These are phyloP conservation scores for Trichocladium antarcticum DNA, from an alignment of 495 filamentous ascomycete species.

Conservation along the genomic window DNA sequence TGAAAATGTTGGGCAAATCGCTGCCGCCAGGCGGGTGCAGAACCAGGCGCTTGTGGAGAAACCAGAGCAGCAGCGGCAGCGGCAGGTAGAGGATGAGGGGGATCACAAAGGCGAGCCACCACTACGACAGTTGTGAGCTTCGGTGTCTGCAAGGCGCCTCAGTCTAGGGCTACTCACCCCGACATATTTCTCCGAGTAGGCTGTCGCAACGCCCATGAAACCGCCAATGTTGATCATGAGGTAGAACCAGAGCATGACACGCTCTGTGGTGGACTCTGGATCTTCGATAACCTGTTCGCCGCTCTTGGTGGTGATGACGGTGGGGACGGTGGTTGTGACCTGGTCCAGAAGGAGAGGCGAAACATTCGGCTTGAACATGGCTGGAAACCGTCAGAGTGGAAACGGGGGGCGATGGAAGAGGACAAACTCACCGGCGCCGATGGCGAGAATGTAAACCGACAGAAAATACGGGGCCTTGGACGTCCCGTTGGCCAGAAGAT, in stretches of 20 bases:
- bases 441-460: slow-evolving; percentile 45
- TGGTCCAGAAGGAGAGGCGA: slow-evolving; percentile 52
- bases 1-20: slow-evolving; percentile 45
- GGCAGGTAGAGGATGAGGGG: slow-evolving; percentile 51
- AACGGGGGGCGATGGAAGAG: not conserved
- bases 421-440: slow-evolving; percentile 53
- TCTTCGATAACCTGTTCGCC: slow-evolving; percentile 50
- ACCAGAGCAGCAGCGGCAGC: slow-evolving; percentile 43
- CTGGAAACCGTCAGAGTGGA: too few species aligned
- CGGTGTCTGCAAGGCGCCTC: not conserved
- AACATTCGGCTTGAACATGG: slow-evolving; percentile 56
- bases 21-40: slow-evolving; percentile 43
- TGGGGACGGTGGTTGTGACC: slow-evolving; percentile 38
- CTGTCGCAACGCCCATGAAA: slow-evolving; percentile 45
- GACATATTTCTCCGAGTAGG: slow-evolving; percentile 42
- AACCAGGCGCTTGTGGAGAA: slow-evolving; percentile 42
- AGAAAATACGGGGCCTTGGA: slow-evolving; percentile 49
- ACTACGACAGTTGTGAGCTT: slow-evolving; percentile 21
- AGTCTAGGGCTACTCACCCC: slow-evolving; percentile 26
- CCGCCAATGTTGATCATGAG: slow-evolving; percentile 55
- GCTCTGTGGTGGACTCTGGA: slow-evolving; percentile 49
- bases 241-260: slow-evolving; percentile 55
- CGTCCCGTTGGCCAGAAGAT: slow-evolving; percentile 45
- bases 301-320: slow-evolving; percentile 31
- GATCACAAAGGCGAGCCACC: slow-evolving; percentile 64